A percentile compares a stretch with the other conserved stretches of the same genome.
These are phyloP conservation scores for Pichia sp. DNA, from an alignment of 1,139 yeast genomes.

Conservation along the genomic window DNA sequence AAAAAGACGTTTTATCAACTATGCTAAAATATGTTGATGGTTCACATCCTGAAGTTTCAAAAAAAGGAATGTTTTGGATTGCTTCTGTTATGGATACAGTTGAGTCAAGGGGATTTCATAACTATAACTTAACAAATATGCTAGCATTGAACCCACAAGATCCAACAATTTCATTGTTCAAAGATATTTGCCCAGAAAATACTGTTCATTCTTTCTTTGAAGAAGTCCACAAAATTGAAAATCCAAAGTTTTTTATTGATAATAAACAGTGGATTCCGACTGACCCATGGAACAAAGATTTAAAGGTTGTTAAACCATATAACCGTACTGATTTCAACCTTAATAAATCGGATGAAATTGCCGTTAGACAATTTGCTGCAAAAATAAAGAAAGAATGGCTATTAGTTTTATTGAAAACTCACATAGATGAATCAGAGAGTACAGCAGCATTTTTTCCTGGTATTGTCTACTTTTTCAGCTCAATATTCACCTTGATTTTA, in stretches of 20 bases:
- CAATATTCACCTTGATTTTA: conserved; percentile 41
- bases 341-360: conserved; percentile 34
- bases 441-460: conserved; percentile 55
- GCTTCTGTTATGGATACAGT: conserved; percentile 50
- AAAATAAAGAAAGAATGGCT: conserved; percentile 56
- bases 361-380: conserved; percentile 41
- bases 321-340: conserved; percentile 32
- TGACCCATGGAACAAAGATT: conserved; percentile 65
- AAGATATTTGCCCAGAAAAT: conserved; percentile 27
- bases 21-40: conserved; percentile 52
- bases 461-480: conserved; percentile 48
- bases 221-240: conserved; percentile 47
- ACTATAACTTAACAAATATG: conserved; percentile 44
- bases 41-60: conserved; percentile 68
- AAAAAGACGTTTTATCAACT: conserved; percentile 38
- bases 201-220: conserved; percentile 38
- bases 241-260: conserved; percentile 54
- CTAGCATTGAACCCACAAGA: conserved; percentile 36
- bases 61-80: conserved; percentile 58
- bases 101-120: conserved; percentile 45
- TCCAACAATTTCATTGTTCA: conserved; percentile 15
- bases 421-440: conserved; percentile 61
- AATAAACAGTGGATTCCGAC: conserved; percentile 57
- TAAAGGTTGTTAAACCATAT: conserved; percentile 41
- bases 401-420: conserved; percentile 41